A percentile compares a stretch with the other conserved stretches of the same genome.
phyloP scores from a whole-genome alignment of 495 filamentous ascomycete genomes.

The Aspergillus bertholletiae region DNA sequence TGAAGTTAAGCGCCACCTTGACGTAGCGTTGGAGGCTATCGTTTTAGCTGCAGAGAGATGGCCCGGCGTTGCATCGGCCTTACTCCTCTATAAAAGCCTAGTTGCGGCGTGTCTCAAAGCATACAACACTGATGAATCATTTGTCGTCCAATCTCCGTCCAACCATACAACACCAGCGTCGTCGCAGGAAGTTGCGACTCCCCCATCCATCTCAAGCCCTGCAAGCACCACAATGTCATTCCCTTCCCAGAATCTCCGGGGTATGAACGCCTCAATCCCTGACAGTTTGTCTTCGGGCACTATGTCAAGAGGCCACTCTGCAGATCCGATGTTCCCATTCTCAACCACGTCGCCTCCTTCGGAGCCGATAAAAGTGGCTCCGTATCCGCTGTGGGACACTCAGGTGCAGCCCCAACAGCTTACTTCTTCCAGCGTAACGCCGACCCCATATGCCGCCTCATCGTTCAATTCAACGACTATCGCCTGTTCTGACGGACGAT shows the following conservation, averaged over 20 bases:
- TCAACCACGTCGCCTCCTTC: constrained; percentile 24
- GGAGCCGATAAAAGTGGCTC: constrained; percentile 19
- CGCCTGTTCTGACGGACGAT: constrained; percentile 27
- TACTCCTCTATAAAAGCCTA: constrained; percentile 73
- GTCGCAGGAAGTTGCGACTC: constrained; percentile 40
- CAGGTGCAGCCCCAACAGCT: constrained; percentile 17
- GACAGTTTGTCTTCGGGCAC: constrained; percentile 33
- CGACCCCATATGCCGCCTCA: constrained; percentile 21
- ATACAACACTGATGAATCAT: constrained; percentile 68
- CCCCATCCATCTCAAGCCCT: constrained; percentile 49
- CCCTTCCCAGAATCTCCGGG: constrained; percentile 31
- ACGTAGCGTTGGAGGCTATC: constrained; percentile 70
- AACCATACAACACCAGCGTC: constrained; percentile 45
- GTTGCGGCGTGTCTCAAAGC: constrained; percentile 79
- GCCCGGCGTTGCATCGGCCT: constrained; percentile 84
- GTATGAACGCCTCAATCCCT: constrained; percentile 23
- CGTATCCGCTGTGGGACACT: constrained; percentile 17
- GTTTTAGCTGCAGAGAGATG: constrained; percentile 72
- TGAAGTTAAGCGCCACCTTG: constrained; percentile 67
- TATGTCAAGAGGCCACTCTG: constrained; percentile 36
- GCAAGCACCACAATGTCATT: constrained; percentile 40
- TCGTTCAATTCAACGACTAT: constrained; percentile 17
- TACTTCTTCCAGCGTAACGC: constrained; percentile 8
- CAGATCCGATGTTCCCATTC: constrained; percentile 29
- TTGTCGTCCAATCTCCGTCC: constrained; percentile 61